Conservation (phyloP, 1,284 basidiomycete genomes). For the Ganoderma lingzhi region DNA sequence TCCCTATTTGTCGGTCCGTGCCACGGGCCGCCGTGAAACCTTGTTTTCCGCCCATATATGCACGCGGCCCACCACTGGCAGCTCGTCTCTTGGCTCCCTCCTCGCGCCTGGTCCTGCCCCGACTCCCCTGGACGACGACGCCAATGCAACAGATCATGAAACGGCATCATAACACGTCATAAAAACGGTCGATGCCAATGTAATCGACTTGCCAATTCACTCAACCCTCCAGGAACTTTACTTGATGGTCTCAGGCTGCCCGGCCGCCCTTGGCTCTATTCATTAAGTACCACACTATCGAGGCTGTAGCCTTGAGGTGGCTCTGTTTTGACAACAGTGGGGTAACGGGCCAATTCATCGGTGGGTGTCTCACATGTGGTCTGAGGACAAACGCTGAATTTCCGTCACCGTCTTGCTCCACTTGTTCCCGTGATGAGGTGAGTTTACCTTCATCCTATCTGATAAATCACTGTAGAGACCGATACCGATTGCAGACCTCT, state of each 20-base stretch:
- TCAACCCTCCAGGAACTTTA: not conserved
- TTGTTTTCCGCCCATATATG: not conserved
- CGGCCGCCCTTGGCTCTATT: not conserved
- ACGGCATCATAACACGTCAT: not conserved
- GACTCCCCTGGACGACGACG: not conserved
- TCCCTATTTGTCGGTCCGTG: not conserved
- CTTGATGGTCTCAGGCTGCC: not conserved
- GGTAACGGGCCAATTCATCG: not conserved
- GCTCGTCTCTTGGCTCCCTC: not conserved
- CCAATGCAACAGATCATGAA: too few relatives aligned
- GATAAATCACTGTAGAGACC: not conserved
- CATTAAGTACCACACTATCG: not conserved
- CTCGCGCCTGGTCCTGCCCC: not conserved
- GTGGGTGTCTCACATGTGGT: not conserved
- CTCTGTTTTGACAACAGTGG: not conserved
- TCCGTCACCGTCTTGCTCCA: not conserved
- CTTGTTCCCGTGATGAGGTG: constrained; percentile 2
- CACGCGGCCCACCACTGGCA: not conserved
- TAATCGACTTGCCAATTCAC: not conserved
- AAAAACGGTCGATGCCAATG: not conserved
- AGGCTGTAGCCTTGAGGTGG: not conserved
- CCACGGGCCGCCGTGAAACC: not conserved
- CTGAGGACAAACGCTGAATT: not conserved
- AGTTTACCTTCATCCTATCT: not conserved
- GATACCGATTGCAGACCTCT: not conserved